Evolutionary conservation across 176 grass and related monocot genomes (phyloP), one percentile per base, ranked within the genome.

Genomic region (Cenchrus fungigraminus): DNA sequence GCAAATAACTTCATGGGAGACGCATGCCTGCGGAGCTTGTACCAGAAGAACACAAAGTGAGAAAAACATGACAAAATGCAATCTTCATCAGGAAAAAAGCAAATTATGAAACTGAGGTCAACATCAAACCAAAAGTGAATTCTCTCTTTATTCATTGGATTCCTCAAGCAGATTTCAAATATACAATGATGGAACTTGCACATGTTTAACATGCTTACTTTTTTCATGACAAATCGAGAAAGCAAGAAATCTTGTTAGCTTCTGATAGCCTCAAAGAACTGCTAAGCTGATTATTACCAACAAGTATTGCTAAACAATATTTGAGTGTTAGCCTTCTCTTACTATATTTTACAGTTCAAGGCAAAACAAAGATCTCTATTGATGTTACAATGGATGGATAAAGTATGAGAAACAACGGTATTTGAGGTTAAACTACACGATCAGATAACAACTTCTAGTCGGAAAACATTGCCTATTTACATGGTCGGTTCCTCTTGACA

Each of bases 1-100:
- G 54, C 83, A 89, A 89, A 86, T 69, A 85, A 44, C 78, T 64
- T 56, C 80, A 65, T 64, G 73, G 63, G 87, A 86, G 89, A 87
- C 80, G 80, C 89, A 79, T 64, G 32, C 44, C 69, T 78, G 46
- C 6, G 42, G 34, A 78, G 67, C 81, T 56, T 85, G 77, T 56
- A 82, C 70, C 61, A 91, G 49, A 52, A 65, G 59, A 86, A 71
- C 51, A 25, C 15, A 80, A 79, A 6, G 73, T 62, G 6, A 67
- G 68, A 59, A 84, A 82, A 83, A 84, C 89, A 87, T 84, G 89
- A 70, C 69, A 84, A 71, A 87, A 87, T 84, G 76, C 31, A 87
- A 61, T 63, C 76, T 80, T 91, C 76, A 76, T 8, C 43, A 76
- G 34, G 31, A 25, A 70, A 62, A 79, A 80, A 63, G 68, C 44